Conservation (phyloP, 108 stramenopile species). For the Chaetoceros muelleri region DNA sequence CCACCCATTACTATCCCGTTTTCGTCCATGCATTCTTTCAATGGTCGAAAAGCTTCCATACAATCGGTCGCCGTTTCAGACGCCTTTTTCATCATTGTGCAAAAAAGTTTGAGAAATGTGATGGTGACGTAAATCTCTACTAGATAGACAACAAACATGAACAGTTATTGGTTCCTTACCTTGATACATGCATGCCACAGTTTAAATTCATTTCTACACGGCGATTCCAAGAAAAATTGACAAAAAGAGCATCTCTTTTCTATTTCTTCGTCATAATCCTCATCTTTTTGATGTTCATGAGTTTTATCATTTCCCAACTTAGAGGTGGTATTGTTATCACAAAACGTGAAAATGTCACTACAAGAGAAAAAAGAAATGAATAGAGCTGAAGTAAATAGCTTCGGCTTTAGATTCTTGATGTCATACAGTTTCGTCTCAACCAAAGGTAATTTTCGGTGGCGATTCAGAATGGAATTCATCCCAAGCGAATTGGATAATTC, state of each 20-base stretch:
- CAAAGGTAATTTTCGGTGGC: no score
- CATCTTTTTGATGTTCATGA: neutral
- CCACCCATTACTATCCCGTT: neutral
- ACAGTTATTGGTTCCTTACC: neutral
- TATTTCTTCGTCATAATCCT: neutral
- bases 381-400: no score
- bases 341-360: no score
- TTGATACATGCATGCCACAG: neutral
- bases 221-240: neutral
- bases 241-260: neutral
- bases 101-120: neutral
- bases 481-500: no score
- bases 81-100: neutral
- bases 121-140: neutral
- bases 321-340: no score
- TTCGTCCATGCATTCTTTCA: neutral
- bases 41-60: neutral
- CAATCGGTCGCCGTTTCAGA: neutral
- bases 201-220: neutral
- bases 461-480: no score
- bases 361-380: no score
- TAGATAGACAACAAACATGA: neutral
- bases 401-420: no score
- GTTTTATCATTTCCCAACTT: no score
- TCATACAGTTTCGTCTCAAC: no score